Base-by-base conservation (phyloP, 2,329 filamentous ascomycete species). In the Curvularia spicifera region DNA sequence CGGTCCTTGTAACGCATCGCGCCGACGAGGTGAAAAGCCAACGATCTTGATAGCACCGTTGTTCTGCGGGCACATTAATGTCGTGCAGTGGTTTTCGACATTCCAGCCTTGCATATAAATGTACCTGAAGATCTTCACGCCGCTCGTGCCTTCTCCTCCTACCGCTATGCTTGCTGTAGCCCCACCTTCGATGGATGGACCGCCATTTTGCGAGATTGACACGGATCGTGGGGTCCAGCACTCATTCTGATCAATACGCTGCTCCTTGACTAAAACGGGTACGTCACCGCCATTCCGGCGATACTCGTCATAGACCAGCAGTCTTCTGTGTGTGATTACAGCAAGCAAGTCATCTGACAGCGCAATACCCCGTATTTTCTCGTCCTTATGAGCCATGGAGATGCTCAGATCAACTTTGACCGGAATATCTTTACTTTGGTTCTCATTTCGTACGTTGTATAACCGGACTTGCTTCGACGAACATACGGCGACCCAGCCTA, bases 281-380 rank as follows among this genome's bases (percentile, higher is more conserved):
- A 50, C 49, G 12, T 56, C 22, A 18, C 24, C 43, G 10, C 29
- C 42, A 22, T 44, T 39, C n/a, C 45, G 29, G 20, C 51, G 58
- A 43, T 69, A 68, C 24, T 65, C 60, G 22, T 56, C 53, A 43
- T 68, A 70, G 10, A 70, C 58, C 15, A 67, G 15, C 8, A 70
- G 47, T n/a, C 53, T 64, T 40, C n/a, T 45, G 45, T 66, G 54
- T 4, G 67, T 70, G 33, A 67, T 53, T n/a, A 70, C 57, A 10
- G 63, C 64, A 20, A 68, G 55, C n/a, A 70, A 53, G 54, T 68
- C 58, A 4, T 68, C 46, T 7, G 67, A 68, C 9, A 68, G 45
- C 4, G 66, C 66, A 18, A 67, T 51, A 26, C 35, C 60, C 26
- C 61, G 61, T 43, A 70, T 64, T 12, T 50, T 53, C 46, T 68